Evolutionary conservation across 345 rosid genomes (phyloP).

Genomic region (Mangifera indica): DNA sequence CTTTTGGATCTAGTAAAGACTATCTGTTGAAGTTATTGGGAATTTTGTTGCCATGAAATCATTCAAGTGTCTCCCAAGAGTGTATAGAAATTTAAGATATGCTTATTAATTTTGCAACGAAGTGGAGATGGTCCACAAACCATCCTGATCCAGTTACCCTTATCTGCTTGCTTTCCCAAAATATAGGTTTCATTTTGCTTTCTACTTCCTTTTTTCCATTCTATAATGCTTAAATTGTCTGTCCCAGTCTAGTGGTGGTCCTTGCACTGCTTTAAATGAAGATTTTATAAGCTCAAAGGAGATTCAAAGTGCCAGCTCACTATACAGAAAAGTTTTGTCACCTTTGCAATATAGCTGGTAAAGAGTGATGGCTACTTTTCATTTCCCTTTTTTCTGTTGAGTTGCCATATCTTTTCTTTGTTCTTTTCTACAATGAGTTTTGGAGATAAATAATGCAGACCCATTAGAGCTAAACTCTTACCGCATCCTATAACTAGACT

Average conservation of each 20-base stretch:
- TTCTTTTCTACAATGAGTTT: neutral
- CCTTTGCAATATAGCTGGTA: neutral
- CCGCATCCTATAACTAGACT: neutral
- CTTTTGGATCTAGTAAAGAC: no score
- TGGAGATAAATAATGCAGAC: neutral
- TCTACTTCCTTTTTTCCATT: neutral
- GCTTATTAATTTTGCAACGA: neutral
- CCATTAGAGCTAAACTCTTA: neutral
- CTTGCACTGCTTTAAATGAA: neutral
- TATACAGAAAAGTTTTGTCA: constrained; percentile 8
- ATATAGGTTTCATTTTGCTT: neutral
- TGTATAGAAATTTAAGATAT: neutral
- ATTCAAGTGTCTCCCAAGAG: neutral
- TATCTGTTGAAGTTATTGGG: no score
- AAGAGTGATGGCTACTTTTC: constrained; percentile 15
- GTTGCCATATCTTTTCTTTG: constrained; percentile 17
- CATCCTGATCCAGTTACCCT: neutral
- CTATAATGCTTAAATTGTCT: neutral
- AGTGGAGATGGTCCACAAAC: constrained; percentile 11
- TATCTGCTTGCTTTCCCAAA: neutral
- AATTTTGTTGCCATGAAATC: constrained; percentile 1
- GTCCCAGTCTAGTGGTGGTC: constrained; percentile 19
- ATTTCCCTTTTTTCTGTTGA: constrained; percentile 7
- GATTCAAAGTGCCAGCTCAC: neutral
- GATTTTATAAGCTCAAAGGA: no score